Evolutionary conservation across 2,329 filamentous ascomycete species (phyloP), one percentile per base, ranked within the genome.

Genomic region (Sarocladium brachiariae): DNA sequence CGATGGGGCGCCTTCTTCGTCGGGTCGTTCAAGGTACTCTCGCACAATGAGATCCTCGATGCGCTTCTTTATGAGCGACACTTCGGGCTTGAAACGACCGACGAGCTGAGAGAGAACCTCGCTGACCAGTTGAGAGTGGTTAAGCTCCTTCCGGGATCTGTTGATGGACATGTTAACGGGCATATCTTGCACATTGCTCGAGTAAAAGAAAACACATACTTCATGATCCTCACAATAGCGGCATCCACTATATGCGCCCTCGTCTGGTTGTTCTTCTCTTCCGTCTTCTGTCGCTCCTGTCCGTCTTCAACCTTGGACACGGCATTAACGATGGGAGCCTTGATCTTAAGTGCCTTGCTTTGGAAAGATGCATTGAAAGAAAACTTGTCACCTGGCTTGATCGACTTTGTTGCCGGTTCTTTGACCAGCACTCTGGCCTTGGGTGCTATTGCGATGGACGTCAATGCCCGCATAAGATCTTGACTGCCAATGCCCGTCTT

Each of bases 291-390:
- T 45, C 83, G 72, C 66, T 86, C 82, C 2, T 79, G 73, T 56
- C 80, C 72, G 49, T 81, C 89, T 68, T 97, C 92, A 1, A 95
- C 87, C 68, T 89, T 93, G 64, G 89, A 95, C 16, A 84, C 80
- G 1, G 83, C 81, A 47, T 81, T 87, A 57, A 96, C 86, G 4
- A 93, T 86, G 19, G 89, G 89, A 18, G 93, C 88, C 66, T 95
- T 95, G 69, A 96, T 89, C 65, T 88, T 89, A 61, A 93, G 78
- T 47, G 87, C 83, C 63, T 89, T 90, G 69, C 87, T 91, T 45
- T 81, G 75, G 68, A 96, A 97, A 13, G 81, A 75, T 27, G 83
- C 73, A 63, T 97, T 96, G 74, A 91, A 95, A 8, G 71, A 77
- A 65, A 97, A 97, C 23, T 70, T 77, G 65, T 97, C 92, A 0